Conservation (phyloP, 2,329 filamentous ascomycete genomes). For the Neoascochyta sp. region DNA sequence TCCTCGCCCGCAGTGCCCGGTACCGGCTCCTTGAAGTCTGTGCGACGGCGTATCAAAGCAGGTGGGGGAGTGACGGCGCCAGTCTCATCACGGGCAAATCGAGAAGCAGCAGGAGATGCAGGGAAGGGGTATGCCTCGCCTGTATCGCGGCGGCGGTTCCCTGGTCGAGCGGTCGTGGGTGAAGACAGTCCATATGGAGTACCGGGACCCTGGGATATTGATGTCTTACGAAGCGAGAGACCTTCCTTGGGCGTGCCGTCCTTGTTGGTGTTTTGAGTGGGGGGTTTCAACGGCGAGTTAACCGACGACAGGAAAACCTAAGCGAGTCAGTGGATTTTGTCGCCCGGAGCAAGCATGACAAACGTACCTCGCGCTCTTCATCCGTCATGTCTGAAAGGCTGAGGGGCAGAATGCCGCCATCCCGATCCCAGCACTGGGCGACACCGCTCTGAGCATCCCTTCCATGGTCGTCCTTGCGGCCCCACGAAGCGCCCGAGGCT, state of each 20-base stretch:
- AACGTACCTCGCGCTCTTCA: slow-evolving; percentile 60
- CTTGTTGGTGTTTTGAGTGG: slow-evolving; percentile 64
- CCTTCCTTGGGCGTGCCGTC: slow-evolving; percentile 54
- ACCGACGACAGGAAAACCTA: slow-evolving; percentile 81
- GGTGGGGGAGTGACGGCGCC: slow-evolving; percentile 59
- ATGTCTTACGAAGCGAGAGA: slow-evolving; percentile 72
- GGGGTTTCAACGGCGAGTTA: slow-evolving; percentile 88
- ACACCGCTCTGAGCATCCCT: slow-evolving; percentile 73
- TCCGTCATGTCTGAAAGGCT: slow-evolving; percentile 68
- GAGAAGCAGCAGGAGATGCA: slow-evolving; percentile 58
- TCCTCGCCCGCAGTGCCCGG: slow-evolving; percentile 46
- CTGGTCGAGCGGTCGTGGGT: slow-evolving; percentile 69
- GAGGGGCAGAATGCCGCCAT: slow-evolving; percentile 67
- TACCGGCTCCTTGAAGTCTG: slow-evolving; percentile 55
- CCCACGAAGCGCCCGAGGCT: slow-evolving; percentile 60
- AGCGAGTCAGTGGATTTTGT: too few species aligned
- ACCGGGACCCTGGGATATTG: slow-evolving; percentile 67
- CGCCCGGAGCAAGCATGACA: too few species aligned
- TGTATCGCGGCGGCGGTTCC: slow-evolving; percentile 78
- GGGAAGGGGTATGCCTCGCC: slow-evolving; percentile 62
- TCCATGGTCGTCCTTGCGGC: slow-evolving; percentile 66
- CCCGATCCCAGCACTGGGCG: slow-evolving; percentile 86
- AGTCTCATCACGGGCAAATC: slow-evolving; percentile 63
- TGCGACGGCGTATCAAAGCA: slow-evolving; percentile 58
- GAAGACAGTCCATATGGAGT: slow-evolving; percentile 68